Evolutionary conservation across 1,284 basidiomycete genomes (phyloP).

Genomic region (Xerocomus amazonicus): DNA sequence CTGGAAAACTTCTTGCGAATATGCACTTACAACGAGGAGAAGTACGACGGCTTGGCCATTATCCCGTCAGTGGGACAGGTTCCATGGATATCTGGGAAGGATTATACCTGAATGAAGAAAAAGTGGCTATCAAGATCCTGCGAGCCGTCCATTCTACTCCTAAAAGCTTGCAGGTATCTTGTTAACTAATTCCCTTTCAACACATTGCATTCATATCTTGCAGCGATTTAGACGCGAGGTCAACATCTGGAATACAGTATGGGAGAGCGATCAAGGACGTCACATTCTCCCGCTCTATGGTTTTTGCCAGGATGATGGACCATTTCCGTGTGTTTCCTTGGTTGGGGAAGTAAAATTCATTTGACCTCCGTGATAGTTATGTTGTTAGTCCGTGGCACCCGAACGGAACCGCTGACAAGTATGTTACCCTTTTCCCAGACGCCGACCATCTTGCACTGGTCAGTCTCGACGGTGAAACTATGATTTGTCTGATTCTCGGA

Average conservation of each 20-base stretch:
- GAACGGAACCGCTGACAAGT: constrained; percentile 49
- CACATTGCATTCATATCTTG: constrained; percentile 3
- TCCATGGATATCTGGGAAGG: constrained; percentile 53
- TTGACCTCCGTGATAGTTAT: constrained; percentile 33
- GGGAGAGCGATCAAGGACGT: constrained; percentile 46
- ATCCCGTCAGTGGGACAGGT: constrained; percentile 47
- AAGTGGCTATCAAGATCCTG: constrained; percentile 54
- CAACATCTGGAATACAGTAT: constrained; percentile 53
- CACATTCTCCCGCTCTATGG: constrained; percentile 56
- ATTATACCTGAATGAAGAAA: constrained; percentile 48
- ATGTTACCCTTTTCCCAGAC: constrained; percentile 37
- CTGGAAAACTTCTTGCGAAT: constrained; percentile 44
- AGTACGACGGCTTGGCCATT: constrained; percentile 44
- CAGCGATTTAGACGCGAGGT: constrained; percentile 53
- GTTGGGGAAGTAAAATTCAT: not conserved
- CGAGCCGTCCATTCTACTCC: constrained; percentile 47
- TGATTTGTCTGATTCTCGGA: not conserved
- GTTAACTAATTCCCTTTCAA: not conserved
- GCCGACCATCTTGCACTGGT: constrained; percentile 44
- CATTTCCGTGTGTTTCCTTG: constrained; percentile 42
- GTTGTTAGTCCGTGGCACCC: constrained; percentile 56
- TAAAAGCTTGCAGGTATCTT: constrained; percentile 37
- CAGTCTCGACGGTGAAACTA: constrained; percentile 8
- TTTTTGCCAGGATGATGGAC: constrained; percentile 49
- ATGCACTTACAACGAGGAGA: constrained; percentile 49